Base-by-base conservation (phyloP, 1,139 yeast species). In the Geotrichum siamense region DNA sequence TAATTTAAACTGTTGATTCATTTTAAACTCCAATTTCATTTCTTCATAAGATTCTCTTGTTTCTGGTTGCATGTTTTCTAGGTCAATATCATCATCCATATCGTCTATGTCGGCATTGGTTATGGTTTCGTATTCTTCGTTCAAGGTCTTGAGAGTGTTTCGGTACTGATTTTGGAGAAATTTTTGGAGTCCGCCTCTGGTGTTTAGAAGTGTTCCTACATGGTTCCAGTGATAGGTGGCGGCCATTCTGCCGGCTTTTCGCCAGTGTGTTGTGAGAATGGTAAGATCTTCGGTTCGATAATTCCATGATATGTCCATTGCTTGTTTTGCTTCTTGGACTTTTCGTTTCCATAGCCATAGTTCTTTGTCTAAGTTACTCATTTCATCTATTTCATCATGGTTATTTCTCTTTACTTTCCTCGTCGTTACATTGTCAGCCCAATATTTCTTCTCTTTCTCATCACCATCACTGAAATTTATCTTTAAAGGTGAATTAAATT, bases 111-210 rank as follows among this genome's bases (percentile, higher is more conserved):
- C 61, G 25, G 68, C 65, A 16, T 61, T 53, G 47, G 5, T 16
- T 3, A 33, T 10, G 9, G 12, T 25, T 5, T 33, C 37, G 21
- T 21, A 22, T n/a, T 33, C 37, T 15, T 33, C 37, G 12, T 15
- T 13, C 15, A 37, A n/a, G 12, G 17, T 17, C 26, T 27, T 27
- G 1, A 37, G 8, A 3, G 4, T 28, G 2, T 33, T 15, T 22
- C 39, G 40, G 15, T 38, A 29, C 17, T 66, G 69, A 29, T 59
- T 62, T 44, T 59, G 58, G 20, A 62, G 53, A 39, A 65, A 65
- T 43, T 68, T 72, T 32, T 60, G 62, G 47, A 71, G 66, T 0
- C 78, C 78, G 13, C 77, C 77, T 59, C 66, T 58, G 44, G 58
- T 62, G 20, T 60, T 59, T 2, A 72, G 64, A 45, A 70, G 71